phyloP scores from a whole-genome alignment of 805 yeast species.

The Kazachstania kunashirensis region DNA sequence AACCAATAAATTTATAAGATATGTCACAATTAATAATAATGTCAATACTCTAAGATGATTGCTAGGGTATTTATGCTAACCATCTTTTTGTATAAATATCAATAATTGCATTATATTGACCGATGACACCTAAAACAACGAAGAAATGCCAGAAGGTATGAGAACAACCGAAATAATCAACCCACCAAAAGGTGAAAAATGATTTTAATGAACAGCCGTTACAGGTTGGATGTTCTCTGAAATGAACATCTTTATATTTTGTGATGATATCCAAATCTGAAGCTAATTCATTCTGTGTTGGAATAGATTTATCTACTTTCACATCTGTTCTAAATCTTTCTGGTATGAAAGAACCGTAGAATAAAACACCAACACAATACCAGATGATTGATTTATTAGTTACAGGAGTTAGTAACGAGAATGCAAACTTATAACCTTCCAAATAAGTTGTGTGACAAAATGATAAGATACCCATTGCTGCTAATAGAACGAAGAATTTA shows the following conservation, averaged over 20 bases:
- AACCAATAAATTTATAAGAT: no score
- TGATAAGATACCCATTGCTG: conserved; percentile 64
- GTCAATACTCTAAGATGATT: no score
- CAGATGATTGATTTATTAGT: conserved; percentile 54
- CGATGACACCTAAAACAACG: conserved; percentile 81
- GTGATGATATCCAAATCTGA: conserved; percentile 25
- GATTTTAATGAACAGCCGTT: background rate
- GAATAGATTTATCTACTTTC: conserved; percentile 37
- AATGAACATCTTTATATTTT: conserved; percentile 30
- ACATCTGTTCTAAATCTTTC: conserved; percentile 79
- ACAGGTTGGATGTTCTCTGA: conserved; percentile 35
- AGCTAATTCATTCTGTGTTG: conserved; percentile 29
- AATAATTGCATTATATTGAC: conserved; percentile 74
- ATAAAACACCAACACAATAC: conserved; percentile 74
- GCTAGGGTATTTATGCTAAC: conserved; percentile 12
- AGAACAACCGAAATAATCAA: conserved; percentile 61
- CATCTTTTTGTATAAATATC: conserved; percentile 49
- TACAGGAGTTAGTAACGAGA: conserved; percentile 55
- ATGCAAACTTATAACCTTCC: conserved; percentile 46
- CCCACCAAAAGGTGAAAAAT: conserved; percentile 55
- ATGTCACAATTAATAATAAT: no score
- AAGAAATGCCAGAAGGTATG: conserved; percentile 93
- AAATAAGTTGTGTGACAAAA: conserved; percentile 42
- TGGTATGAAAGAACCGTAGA: conserved; percentile 81
- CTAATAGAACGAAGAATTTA: conserved; percentile 67